Base-by-base conservation (phyloP, 2,329 filamentous ascomycete genomes). In the Alternaria sp. region DNA sequence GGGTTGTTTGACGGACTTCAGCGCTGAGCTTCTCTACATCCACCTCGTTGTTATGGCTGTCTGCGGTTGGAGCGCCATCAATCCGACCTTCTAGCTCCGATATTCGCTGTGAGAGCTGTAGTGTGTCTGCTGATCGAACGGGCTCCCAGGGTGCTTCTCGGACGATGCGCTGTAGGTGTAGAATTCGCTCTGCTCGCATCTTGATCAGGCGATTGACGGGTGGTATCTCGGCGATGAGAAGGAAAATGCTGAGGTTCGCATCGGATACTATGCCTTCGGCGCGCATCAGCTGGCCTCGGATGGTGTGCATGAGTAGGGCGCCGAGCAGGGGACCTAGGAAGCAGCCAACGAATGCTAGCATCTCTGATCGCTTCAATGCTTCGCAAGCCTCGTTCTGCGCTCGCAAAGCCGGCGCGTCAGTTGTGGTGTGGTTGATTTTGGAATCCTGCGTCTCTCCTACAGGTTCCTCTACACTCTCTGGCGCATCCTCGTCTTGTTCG, bases 161-260 rank as follows among this genome's bases (percentile, higher is more conserved):
- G 14, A 93, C 90, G 5, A 92, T 80, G 13, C 88, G 86, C 76
- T 98, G 93, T 1, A 97, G 83, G 70, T 93, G 88, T 8, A 96
- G 80, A 2, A 93, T 97, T 33, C 92, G 86, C 13, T 87, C 85
- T 69, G 92, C 89, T 4, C 96, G 84, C 69, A 97, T 85, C 72
- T 89, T 91, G 61, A 97, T 86, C 26, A 96, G 80, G 72, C 97
- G 93, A 1, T 91, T 87, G 48, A 93, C 80, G 0, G 94, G 94
- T 3, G 91, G 88, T 28, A 97, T 82, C 78, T 98, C 94, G 3
- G 94, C 91, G 1, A 90, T 91, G 17, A 97, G 84, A 3, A 97
- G 82, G 76, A 97, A 98, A 51, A 98, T 91, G 11, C 90, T 93
- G 54, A 98, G 83, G 76, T 97, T 97, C 79, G 94, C 96, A 76